Conservation (phyloP, 192 early-diverging fungal genomes). For the Coemansia sp. region DNA sequence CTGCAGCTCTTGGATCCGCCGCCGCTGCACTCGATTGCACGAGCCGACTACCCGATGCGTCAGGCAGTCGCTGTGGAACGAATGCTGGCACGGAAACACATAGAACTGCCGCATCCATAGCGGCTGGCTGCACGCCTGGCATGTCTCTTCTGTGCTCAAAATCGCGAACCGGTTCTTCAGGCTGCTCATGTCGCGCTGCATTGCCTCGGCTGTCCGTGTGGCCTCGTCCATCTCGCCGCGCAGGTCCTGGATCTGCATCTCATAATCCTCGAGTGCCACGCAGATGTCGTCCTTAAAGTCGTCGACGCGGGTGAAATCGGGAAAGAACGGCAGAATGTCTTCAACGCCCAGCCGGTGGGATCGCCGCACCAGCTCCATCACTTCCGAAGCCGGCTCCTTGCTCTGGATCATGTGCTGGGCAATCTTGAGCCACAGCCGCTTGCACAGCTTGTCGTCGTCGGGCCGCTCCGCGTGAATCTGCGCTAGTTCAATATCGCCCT, state of each 20-base stretch:
- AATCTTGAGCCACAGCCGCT: slow-evolving; percentile 91
- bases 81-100: slow-evolving; percentile 93
- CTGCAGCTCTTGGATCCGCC: slow-evolving; percentile 49
- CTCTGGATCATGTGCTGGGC: slow-evolving; percentile 86
- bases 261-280: slow-evolving; percentile 87
- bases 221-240: slow-evolving; percentile 95
- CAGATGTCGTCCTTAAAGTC: slow-evolving; percentile 97
- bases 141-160: slow-evolving; percentile 57
- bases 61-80: slow-evolving; percentile 92
- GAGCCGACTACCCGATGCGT: slow-evolving; percentile 58
- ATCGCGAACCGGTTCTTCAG: slow-evolving; percentile 69
- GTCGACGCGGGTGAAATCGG: slow-evolving; percentile 95
- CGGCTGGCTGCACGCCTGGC: slow-evolving; percentile 72
- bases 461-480: slow-evolving; percentile 91
- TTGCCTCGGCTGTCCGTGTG: slow-evolving; percentile 84
- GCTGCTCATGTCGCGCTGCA: slow-evolving; percentile 84
- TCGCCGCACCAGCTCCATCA: slow-evolving; percentile 76
- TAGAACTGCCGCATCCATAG: slow-evolving; percentile 86
- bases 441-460: slow-evolving; percentile 77
- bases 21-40: slow-evolving; percentile 45
- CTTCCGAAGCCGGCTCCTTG: slow-evolving; percentile 80
- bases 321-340: slow-evolving; percentile 95
- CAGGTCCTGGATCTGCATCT: slow-evolving; percentile 81
- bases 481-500: slow-evolving; percentile 83
- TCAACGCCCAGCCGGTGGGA: slow-evolving; percentile 82